Base-by-base conservation (phyloP, 495 filamentous ascomycete species). In the Oleoguttula mirabilis region DNA sequence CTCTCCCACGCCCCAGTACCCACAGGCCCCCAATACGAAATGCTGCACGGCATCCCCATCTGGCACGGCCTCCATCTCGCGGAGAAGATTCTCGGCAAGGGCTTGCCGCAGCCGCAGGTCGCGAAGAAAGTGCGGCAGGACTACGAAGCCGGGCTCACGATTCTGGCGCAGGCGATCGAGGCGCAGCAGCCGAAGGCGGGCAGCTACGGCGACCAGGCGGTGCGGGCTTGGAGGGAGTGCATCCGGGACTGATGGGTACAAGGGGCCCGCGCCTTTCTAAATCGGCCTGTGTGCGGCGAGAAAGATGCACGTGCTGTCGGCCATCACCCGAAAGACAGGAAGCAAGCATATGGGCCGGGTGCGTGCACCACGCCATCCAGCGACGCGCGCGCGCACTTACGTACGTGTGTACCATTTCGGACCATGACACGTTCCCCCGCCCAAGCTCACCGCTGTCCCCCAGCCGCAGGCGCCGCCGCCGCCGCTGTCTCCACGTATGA, bases 31-130 rank as follows among this genome's bases (percentile, higher is more conserved):
- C 37, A 42, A 25, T 6, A 3, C 10, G 43, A 50, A 12, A 50
- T 54, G 51, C 46, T 49, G 16, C 27, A 43, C 11, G 41, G 41
- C 12, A 27, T 50, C 1, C 46, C 51, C 10, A 39, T 54, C 10
- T 50, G 34, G 22, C 45, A 54, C 30, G 51, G 51, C 6, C 36
- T 54, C 5, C 12, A 22, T 2, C 46, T 54, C 16, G 51, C 50
- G 4, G 19, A 40, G 28, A 40, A 37, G 12, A 39, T 53, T 11
- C 41, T 53, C 6, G 50, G 41, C 2, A 15, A 43, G 10, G 25
- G 41, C 1, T 32, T 53, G 21, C 50, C 50, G 7, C 21, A 41
- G 11, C 14, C 25, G 2, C 15, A 39, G n/a, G 30, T 43, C 11
- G 50, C 45, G 14, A 21, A 20, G 10, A 35, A 24, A n/a, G 39